These are phyloP conservation scores for Acanthamoeba culbertsoni DNA, from an alignment of 208 protist species.

Conservation along the genomic window DNA sequence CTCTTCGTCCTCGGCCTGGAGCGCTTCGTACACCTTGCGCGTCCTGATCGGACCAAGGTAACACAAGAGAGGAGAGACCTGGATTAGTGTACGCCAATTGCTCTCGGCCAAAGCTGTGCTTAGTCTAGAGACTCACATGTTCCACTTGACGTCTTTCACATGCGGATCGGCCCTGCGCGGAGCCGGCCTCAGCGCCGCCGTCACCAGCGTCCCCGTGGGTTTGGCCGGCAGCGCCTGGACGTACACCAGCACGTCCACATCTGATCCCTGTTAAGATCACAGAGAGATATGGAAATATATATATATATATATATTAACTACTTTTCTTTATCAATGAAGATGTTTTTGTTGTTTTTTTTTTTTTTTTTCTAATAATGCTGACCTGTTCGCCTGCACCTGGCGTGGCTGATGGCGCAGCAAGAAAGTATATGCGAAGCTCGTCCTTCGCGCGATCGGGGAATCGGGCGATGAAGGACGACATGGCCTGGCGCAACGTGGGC, in stretches of 20 bases:
- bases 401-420: neutral
- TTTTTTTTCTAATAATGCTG: too few species aligned
- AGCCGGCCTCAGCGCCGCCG: neutral
- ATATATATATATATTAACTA: too few species aligned
- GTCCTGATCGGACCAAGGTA: neutral
- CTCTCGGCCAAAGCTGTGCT: neutral
- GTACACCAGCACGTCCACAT: constrained; percentile 19
- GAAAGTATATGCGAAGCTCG: constrained; percentile 23
- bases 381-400: neutral
- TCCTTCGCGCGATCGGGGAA: neutral
- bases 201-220: neutral
- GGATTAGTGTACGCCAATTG: neutral
- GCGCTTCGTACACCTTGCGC: constrained; percentile 24
- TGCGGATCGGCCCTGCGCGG: neutral
- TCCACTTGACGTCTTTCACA: constrained; percentile 43
- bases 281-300: neutral
- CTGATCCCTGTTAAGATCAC: neutral
- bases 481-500: neutral
- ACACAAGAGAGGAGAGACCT: neutral
- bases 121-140: neutral
- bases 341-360: too few species aligned
- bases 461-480: neutral
- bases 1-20: constrained; percentile 33
- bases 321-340: too few species aligned
- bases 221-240: neutral